phyloP scores from a whole-genome alignment of 768 basidiomycete genomes.

The Leccinellum albellum region DNA sequence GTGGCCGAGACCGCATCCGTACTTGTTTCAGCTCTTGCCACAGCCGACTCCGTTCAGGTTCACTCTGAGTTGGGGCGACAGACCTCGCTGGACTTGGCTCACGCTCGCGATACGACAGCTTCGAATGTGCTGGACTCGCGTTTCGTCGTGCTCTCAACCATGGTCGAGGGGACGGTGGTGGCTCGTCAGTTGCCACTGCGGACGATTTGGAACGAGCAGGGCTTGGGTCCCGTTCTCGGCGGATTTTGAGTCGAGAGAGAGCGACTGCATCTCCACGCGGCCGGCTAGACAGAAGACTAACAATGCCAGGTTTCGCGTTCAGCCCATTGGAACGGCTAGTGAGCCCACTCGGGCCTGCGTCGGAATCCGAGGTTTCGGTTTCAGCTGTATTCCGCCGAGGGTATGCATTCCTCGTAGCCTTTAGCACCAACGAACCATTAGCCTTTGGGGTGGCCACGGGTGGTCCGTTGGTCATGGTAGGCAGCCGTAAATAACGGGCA shows the following conservation, averaged over 20 bases:
- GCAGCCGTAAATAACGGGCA: conserved; percentile 76
- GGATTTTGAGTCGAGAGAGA: conserved; percentile 28
- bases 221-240: conserved; percentile 29
- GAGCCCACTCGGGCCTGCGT: conserved; percentile 24
- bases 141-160: conserved; percentile 36
- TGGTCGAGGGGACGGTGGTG: conserved; percentile 29
- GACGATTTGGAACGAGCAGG: conserved; percentile 31
- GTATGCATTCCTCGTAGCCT: conserved; percentile 29
- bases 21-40: conserved; percentile 56
- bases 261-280: conserved; percentile 24
- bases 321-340: conserved; percentile 25
- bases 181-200: conserved; percentile 18
- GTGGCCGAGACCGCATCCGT: conserved; percentile 43
- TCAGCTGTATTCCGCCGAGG: conserved; percentile 26
- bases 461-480: conserved; percentile 47
- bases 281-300: conserved; percentile 37
- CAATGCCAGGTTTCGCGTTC: conserved; percentile 32
- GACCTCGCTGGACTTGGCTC: conserved; percentile 26
- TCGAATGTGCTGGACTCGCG: conserved; percentile 38
- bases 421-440: conserved; percentile 24
- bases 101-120: conserved; percentile 23
- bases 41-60: conserved; percentile 42
- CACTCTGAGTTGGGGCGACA: conserved; percentile 30
- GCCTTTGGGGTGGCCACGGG: conserved; percentile 26
- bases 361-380: conserved; percentile 32